Evolutionary conservation across 2,329 filamentous ascomycete genomes (phyloP), one percentile per base, ranked within the genome.

Genomic region (Fusarium duplospermum): DNA sequence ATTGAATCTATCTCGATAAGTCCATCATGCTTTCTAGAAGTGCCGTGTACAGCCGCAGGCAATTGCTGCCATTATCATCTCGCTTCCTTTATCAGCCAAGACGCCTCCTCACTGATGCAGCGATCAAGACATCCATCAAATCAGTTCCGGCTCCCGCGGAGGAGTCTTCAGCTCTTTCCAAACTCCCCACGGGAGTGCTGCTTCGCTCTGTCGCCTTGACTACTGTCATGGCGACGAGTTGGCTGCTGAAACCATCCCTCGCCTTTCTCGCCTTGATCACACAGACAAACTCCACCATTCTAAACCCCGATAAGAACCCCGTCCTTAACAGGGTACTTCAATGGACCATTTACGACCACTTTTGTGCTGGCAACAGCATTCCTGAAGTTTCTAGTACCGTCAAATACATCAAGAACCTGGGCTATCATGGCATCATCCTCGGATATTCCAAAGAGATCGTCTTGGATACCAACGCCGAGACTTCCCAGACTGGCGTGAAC

Each of bases 351-450:
- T 90, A 90, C 74, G 85, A 88, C 67, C 88, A 90, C 56, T 90
- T 90, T 78, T 89, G 88, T 70, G 88, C 88, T 0, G 88, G 88
- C 0, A 84, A 84, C 31, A 88, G 85, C 62, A 82, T 83, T 45
- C 63, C 67, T 1, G 87, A 89, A 64, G 86, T 89, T 2, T 81
- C 83, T 35, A 79, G 79, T 6, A 87, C 85, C 0, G 83, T 88
- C 27, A 76, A 80, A 4, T 81, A 81, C 2, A 85, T 89, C 60
- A 87, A 86, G 73, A 69, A 73, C 0, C 77, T 89, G 22, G 88
- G 88, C 18, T 89, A 86, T 71, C 82, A 85, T 13, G 88, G 88
- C 4, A 86, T 89, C 3, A 85, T 89, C 8, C 81, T 89, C 4
- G 85, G 85, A 22, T 90, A 89, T 74, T 87, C 86, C 5, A 85